Percentiles rank a stretch among this genome's conserved stretches.
phyloP scores from a whole-genome alignment of 352 stramenopile genomes.

The Blastocystis sp. region DNA sequence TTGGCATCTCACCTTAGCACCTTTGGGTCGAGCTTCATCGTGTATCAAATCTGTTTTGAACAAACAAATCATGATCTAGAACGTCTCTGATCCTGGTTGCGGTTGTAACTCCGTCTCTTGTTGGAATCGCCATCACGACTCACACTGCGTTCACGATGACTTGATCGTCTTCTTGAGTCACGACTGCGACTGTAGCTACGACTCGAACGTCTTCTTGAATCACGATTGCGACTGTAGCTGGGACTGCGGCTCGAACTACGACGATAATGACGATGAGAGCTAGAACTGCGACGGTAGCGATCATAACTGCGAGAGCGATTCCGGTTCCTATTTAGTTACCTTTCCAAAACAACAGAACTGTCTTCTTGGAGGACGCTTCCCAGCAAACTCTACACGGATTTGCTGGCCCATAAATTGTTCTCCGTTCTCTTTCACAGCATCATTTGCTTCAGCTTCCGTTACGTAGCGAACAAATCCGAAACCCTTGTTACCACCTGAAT shows the following conservation, averaged over 20 bases:
- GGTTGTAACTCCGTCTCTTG: not conserved
- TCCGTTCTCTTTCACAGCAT: not conserved
- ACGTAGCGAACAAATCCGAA: not conserved
- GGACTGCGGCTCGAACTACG: not conserved
- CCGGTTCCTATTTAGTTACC: no score
- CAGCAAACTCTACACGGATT: not conserved
- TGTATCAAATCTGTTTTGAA: not conserved
- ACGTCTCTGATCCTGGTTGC: not conserved
- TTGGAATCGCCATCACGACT: not conserved
- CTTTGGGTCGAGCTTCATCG: constrained; percentile 74
- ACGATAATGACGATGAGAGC: not conserved
- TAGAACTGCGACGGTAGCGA: not conserved
- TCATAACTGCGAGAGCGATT: not conserved
- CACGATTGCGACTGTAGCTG: not conserved
- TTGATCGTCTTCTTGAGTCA: not conserved
- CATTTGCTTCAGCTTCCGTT: not conserved
- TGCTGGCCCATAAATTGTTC: not conserved
- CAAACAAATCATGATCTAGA: not conserved
- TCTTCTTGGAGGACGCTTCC: not conserved
- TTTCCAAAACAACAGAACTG: not conserved
- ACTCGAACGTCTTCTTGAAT: not conserved
- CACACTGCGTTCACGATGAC: not conserved
- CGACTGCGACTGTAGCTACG: not conserved
- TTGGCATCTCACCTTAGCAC: constrained; percentile 66
- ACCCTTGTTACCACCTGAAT: not conserved